A percentile compares a stretch with the other conserved stretches of the same genome.
Evolutionary conservation across 495 filamentous ascomycete genomes (phyloP).

Genomic region (Aspergillus carlsbadensis): DNA sequence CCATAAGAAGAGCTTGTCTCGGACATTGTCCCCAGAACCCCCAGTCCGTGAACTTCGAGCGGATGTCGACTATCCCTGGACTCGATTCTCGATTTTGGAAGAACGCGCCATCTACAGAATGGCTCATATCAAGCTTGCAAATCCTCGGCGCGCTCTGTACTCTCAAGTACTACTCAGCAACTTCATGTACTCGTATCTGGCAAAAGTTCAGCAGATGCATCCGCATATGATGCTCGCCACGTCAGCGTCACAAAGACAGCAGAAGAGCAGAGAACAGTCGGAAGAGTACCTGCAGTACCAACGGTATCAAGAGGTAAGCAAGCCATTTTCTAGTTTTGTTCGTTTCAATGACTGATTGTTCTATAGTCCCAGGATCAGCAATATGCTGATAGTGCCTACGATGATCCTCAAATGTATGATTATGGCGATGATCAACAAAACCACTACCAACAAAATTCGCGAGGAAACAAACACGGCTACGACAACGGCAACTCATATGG

Average conservation of each 20-base stretch:
- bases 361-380: slow-evolving; percentile 51
- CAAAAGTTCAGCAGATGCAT: slow-evolving; percentile 98
- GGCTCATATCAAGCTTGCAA: slow-evolving; percentile 98
- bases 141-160: slow-evolving; percentile 86
- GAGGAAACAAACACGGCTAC: slow-evolving; percentile 49
- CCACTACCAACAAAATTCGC: slow-evolving; percentile 52
- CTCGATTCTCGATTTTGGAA: slow-evolving; percentile 90
- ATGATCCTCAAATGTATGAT: slow-evolving; percentile 58
- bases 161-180: slow-evolving; percentile 98
- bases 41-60: slow-evolving; percentile 67
- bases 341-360: slow-evolving; percentile 18
- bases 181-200: slow-evolving; percentile 99
- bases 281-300: slow-evolving; percentile 64
- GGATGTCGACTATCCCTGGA: slow-evolving; percentile 94
- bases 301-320: slow-evolving; percentile 62
- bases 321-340: background rate
- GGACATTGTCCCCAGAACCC: slow-evolving; percentile 79
- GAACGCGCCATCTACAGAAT: slow-evolving; percentile 97
- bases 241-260: slow-evolving; percentile 55
- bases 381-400: slow-evolving; percentile 53
- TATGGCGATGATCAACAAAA: slow-evolving; percentile 54
- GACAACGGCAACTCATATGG: slow-evolving; percentile 48
- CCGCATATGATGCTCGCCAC: slow-evolving; percentile 79
- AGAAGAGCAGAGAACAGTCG: slow-evolving; percentile 64
- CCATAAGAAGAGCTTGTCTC: slow-evolving; percentile 71